Conservation (phyloP, 2,329 filamentous ascomycete genomes). For the Canariomyces notabilis region DNA sequence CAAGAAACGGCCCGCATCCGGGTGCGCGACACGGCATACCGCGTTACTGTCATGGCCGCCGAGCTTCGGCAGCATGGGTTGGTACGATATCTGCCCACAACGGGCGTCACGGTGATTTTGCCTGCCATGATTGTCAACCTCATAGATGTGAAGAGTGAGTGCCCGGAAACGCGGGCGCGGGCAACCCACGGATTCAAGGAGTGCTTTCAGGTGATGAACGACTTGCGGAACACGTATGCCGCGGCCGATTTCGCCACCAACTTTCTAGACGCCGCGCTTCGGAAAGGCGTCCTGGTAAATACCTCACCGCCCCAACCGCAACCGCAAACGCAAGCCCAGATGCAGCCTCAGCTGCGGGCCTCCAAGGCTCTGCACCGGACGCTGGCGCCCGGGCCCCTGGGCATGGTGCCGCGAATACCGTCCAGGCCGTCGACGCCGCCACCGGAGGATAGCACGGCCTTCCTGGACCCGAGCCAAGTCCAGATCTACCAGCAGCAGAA, state of each 20-base stretch:
- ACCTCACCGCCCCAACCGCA: neutral
- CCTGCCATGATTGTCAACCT: constrained; percentile 92
- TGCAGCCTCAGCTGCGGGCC: neutral
- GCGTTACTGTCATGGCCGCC: constrained; percentile 78
- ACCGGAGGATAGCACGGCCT: constrained; percentile 42
- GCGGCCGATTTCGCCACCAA: constrained; percentile 95
- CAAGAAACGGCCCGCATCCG: constrained; percentile 79
- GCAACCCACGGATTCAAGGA: constrained; percentile 82
- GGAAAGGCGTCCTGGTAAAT: constrained; percentile 41
- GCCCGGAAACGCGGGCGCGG: constrained; percentile 62
- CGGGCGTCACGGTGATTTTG: constrained; percentile 81
- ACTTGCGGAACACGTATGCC: constrained; percentile 81
- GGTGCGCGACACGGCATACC: constrained; percentile 75
- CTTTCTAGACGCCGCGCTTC: constrained; percentile 86
- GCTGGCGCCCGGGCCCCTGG: neutral
- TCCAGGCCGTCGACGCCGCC: constrained; percentile 45
- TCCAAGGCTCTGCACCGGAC: constrained; percentile 5
- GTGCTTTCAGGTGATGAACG: constrained; percentile 89
- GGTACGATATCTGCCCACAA: constrained; percentile 76
- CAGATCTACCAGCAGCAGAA: constrained; percentile 14
- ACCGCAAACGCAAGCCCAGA: neutral
- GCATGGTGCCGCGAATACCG: neutral
- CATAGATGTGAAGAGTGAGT: constrained; percentile 80
- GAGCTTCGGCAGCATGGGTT: constrained; percentile 67
- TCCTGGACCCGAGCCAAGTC: constrained; percentile 19